Conservation (phyloP, 129 eudicot genomes). For the Scalesia atractyloides region DNA sequence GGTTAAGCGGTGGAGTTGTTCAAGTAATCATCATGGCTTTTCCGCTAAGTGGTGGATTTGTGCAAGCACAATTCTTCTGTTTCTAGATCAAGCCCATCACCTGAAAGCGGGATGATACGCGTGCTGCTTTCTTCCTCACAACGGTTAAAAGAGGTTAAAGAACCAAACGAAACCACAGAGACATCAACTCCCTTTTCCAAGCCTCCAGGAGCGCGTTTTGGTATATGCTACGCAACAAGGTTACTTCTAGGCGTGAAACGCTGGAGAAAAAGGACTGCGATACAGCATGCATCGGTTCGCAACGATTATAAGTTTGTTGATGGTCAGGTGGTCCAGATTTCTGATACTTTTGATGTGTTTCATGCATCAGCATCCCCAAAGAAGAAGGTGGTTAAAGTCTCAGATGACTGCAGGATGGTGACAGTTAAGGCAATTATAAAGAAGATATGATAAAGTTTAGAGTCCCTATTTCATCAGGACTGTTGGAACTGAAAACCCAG, state of each 20-base stretch:
- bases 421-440: slow-evolving; percentile 27
- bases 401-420: background rate
- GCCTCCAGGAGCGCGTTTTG: background rate
- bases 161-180: background rate
- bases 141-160: background rate
- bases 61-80: slow-evolving; percentile 12
- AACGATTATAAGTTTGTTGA: too few relatives aligned
- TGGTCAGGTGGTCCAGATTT: too few relatives aligned
- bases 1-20: slow-evolving; percentile 19
- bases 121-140: background rate
- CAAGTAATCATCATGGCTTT: slow-evolving; percentile 18
- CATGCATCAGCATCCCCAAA: background rate
- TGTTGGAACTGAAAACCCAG: slow-evolving; percentile 27
- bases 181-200: background rate
- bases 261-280: too few relatives aligned
- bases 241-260: too few relatives aligned
- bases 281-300: background rate
- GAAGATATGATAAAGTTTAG: slow-evolving; percentile 28
- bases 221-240: too few relatives aligned
- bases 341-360: background rate
- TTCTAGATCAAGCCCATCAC: background rate
- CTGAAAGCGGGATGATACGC: background rate
- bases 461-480: slow-evolving; percentile 23
- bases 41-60: slow-evolving; percentile 24
- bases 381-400: background rate